A percentile compares a stretch with the other conserved stretches of the same genome.
Evolutionary conservation across 805 yeast species (phyloP).

Genomic region (Maudiozyma saulgeensis): DNA sequence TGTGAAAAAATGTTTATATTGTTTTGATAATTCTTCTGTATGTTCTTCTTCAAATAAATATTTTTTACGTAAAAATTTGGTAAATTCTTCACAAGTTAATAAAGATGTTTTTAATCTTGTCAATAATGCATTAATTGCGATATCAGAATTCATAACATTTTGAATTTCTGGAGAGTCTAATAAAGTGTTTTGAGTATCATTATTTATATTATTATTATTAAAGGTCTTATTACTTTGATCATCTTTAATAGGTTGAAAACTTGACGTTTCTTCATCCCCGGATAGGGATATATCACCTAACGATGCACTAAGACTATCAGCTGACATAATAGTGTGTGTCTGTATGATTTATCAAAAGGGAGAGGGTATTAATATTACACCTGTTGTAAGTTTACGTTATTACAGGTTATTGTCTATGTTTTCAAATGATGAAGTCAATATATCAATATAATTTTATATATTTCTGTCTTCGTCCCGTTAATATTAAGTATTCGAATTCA

Average conservation of each 20-base stretch:
- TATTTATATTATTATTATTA: background rate
- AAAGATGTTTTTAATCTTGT: constrained; percentile 70
- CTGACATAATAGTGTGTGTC: background rate
- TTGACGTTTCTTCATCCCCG: background rate
- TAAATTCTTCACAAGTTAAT: constrained; percentile 75
- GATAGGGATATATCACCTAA: background rate
- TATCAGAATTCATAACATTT: constrained; percentile 54
- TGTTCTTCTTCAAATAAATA: constrained; percentile 74
- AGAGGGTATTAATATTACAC: background rate
- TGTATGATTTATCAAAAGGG: background rate
- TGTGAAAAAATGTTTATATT: constrained; percentile 40
- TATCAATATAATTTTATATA: too few species aligned
- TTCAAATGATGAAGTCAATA: too few species aligned
- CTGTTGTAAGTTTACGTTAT: background rate
- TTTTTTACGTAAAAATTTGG: constrained; percentile 67
- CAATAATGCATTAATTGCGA: constrained; percentile 65
- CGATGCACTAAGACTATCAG: background rate
- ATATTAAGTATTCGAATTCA: too few species aligned
- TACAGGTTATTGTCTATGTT: too few species aligned
- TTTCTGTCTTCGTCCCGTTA: too few species aligned
- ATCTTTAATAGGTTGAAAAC: background rate
- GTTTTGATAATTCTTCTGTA: constrained; percentile 62
- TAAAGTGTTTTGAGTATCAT: background rate
- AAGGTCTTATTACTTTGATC: background rate
- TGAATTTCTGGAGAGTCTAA: constrained; percentile 38